Evolutionary conservation across 2,329 filamentous ascomycete species (phyloP).

Genomic region (Aspergillus costaricaensis): DNA sequence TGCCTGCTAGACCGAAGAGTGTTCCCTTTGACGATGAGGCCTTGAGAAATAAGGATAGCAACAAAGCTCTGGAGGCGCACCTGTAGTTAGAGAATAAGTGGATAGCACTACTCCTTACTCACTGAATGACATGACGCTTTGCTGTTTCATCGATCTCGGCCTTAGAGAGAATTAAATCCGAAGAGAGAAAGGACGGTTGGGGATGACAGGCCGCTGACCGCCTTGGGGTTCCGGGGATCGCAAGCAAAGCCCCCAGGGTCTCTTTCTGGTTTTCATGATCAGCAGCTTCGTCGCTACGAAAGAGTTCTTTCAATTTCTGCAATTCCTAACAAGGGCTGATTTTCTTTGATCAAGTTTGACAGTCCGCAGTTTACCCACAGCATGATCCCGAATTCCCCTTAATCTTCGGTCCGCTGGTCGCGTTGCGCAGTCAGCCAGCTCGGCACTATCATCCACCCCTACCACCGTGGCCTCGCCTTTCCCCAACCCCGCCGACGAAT

Average conservation of each 20-base stretch:
- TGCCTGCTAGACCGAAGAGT: background rate
- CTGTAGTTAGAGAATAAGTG: background rate
- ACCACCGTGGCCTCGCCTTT: background rate
- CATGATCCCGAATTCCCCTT: background rate
- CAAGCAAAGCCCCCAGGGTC: background rate
- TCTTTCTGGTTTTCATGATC: background rate
- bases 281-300: background rate
- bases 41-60: background rate
- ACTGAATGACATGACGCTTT: background rate
- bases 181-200: background rate
- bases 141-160: background rate
- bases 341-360: background rate
- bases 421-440: slow-evolving; percentile 7
- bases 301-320: background rate
- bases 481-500: background rate
- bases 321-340: background rate
- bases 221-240: background rate
- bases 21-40: background rate
- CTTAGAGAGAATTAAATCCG: background rate
- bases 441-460: slow-evolving; percentile 8
- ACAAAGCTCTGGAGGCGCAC: background rate
- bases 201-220: background rate
- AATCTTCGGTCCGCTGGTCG: background rate
- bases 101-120: background rate
- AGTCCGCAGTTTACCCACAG: background rate